These are phyloP conservation scores for Phytophthora chlamydospora DNA, from an alignment of 352 stramenopile genomes.

Conservation along the genomic window DNA sequence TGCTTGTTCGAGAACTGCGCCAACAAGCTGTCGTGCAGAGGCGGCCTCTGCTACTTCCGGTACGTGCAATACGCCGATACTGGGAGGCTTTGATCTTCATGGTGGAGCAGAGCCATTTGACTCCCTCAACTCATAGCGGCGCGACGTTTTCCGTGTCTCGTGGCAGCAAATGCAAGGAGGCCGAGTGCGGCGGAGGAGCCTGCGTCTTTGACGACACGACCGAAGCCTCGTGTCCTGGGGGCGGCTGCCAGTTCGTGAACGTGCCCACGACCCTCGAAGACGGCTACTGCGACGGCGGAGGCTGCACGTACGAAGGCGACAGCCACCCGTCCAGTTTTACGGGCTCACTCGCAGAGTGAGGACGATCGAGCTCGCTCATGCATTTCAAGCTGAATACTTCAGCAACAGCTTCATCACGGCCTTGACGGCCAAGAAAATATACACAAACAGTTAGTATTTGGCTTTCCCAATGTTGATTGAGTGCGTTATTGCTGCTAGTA, in stretches of 20 bases:
- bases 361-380: neutral
- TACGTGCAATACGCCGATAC: constrained; percentile 23
- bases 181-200: constrained; percentile 52
- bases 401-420: too few species aligned
- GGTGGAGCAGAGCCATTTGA: constrained; percentile 5
- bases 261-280: constrained; percentile 47
- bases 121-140: constrained; percentile 28
- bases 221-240: constrained; percentile 46
- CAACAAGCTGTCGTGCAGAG: constrained; percentile 46
- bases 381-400: too few species aligned
- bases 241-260: constrained; percentile 60
- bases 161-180: constrained; percentile 54
- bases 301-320: constrained; percentile 52
- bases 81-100: neutral
- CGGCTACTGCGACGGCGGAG: constrained; percentile 63
- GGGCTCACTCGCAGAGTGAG: constrained; percentile 53
- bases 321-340: constrained; percentile 48
- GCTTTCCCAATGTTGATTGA: neutral
- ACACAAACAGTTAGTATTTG: neutral
- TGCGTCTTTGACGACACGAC: constrained; percentile 60
- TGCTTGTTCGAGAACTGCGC: constrained; percentile 63
- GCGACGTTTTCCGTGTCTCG: constrained; percentile 37
- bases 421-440: too few species aligned
- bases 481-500: constrained; percentile 40
- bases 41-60: constrained; percentile 65